Evolutionary conservation across 345 rosid genomes (phyloP).

Genomic region (Erysimum cheiranthoides): DNA sequence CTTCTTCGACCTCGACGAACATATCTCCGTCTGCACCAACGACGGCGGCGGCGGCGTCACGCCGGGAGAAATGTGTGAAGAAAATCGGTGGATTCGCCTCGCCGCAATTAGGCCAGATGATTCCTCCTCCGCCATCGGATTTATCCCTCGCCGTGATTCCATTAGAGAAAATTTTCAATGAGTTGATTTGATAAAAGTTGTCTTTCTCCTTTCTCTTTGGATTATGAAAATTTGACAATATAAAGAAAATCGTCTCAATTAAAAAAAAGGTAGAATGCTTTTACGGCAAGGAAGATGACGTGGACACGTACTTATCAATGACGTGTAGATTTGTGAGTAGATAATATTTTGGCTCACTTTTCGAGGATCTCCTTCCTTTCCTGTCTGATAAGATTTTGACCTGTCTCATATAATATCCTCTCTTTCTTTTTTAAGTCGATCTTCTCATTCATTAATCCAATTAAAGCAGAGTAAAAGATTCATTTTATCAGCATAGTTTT

Average conservation of each 20-base stretch:
- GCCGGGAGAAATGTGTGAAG: slow-evolving; percentile 59
- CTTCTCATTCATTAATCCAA: too few relatives aligned
- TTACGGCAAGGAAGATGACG: slow-evolving; percentile 32
- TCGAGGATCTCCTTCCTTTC: slow-evolving; percentile 31
- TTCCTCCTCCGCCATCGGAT: slow-evolving; percentile 45
- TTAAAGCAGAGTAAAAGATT: too few relatives aligned
- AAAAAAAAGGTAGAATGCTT: slow-evolving; percentile 15
- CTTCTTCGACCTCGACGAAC: slow-evolving; percentile 57
- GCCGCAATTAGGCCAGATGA: slow-evolving; percentile 26
- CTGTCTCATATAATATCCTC: too few relatives aligned
- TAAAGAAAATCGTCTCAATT: not conserved
- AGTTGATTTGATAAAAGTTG: not conserved
- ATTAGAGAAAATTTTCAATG: slow-evolving; percentile 19
- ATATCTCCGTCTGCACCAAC: slow-evolving; percentile 48
- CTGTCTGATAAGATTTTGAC: slow-evolving; percentile 19
- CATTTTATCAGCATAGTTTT: not conserved
- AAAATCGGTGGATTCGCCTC: slow-evolving; percentile 66
- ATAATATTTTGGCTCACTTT: slow-evolving; percentile 34
- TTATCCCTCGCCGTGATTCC: slow-evolving; percentile 37
- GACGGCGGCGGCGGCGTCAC: not conserved
- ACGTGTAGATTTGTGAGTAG: slow-evolving; percentile 54
- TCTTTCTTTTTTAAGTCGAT: too few relatives aligned
- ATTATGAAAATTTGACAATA: not conserved
- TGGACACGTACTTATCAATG: slow-evolving; percentile 25
- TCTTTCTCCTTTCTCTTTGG: not conserved